These are phyloP conservation scores for Aspergillus felis DNA, from an alignment of 2,329 filamentous ascomycete species.

Conservation along the genomic window DNA sequence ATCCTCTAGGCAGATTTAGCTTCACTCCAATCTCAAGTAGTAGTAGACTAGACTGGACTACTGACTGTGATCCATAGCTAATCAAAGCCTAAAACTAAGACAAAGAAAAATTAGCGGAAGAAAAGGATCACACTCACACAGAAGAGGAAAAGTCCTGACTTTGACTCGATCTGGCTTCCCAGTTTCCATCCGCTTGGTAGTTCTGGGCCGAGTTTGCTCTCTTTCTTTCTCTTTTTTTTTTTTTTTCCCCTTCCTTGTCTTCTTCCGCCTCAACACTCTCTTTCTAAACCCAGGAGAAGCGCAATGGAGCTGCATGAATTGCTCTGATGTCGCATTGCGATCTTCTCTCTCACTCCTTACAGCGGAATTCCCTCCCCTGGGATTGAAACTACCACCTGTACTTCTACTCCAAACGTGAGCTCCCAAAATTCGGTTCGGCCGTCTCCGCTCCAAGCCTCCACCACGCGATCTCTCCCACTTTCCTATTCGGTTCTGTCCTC, in stretches of 20 bases:
- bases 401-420: not conserved
- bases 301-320: not conserved
- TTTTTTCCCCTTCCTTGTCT: slow-evolving; percentile 2
- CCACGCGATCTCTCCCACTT: not conserved
- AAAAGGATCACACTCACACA: not conserved
- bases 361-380: not conserved
- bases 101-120: not conserved
- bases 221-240: not conserved
- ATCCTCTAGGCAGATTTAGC: not conserved
- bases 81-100: not conserved
- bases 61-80: not conserved
- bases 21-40: not conserved
- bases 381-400: not conserved
- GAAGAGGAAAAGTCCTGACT: not conserved
- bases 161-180: not conserved
- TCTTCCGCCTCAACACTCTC: not conserved
- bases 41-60: not conserved
- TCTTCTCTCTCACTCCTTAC: not conserved
- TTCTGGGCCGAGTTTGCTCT: not conserved
- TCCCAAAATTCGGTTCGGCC: not conserved
- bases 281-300: not conserved
- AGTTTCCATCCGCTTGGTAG: slow-evolving; percentile 1
- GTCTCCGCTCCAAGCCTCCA: not conserved
- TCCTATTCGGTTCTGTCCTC: not conserved
- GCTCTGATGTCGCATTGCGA: not conserved